Percentiles rank a stretch among this genome's conserved stretches.
Evolutionary conservation across 257 asterid species (phyloP).

Genomic region (Nicotiana benthamiana): DNA sequence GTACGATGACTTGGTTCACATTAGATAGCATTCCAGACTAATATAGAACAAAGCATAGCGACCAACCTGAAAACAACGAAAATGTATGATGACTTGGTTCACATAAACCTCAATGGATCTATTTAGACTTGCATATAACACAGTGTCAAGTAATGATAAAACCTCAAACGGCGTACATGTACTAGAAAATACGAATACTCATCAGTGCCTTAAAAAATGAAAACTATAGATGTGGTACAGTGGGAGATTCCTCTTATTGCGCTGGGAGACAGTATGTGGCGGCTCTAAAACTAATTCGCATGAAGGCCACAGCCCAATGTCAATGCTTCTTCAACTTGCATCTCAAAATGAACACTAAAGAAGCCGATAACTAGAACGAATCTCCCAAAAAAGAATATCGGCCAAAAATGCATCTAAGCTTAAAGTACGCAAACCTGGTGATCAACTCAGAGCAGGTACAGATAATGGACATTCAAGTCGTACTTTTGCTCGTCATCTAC

Average conservation of each 20-base stretch:
- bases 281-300: background rate
- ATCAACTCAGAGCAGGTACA: background rate
- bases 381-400: conserved; percentile 26
- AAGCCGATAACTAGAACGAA: conserved; percentile 21
- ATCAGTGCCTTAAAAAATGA: background rate
- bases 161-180: background rate
- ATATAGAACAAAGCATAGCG: background rate
- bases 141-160: background rate
- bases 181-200: background rate
- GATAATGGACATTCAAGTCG: background rate
- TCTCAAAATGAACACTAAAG: conserved; percentile 20
- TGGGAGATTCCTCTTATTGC: conserved; percentile 14
- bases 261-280: conserved; percentile 8
- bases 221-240: background rate
- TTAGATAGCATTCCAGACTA: conserved; percentile 1
- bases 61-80: background rate
- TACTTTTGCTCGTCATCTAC: conserved; percentile 34
- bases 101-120: background rate
- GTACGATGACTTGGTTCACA: too few relatives aligned
- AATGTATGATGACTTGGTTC: background rate
- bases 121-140: background rate
- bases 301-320: background rate
- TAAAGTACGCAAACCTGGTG: background rate
- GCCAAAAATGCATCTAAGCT: conserved; percentile 22
- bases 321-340: conserved; percentile 21